phyloP scores from a whole-genome alignment of 768 basidiomycete genomes.

The Trametes gibbosa region DNA sequence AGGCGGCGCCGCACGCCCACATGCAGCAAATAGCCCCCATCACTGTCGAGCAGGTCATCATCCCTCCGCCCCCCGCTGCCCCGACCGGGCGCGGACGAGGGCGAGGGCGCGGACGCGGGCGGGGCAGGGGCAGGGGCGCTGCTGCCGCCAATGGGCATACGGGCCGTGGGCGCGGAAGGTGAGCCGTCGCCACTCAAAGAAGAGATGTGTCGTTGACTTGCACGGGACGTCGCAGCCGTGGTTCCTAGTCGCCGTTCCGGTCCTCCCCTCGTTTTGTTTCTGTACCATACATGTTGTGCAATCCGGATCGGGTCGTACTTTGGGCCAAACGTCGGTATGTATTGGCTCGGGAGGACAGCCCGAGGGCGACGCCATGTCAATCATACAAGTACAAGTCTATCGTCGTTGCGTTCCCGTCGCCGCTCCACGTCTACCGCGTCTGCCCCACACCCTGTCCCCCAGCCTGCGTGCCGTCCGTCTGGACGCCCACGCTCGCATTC shows the following conservation, averaged over 20 bases:
- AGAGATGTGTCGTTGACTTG: not conserved
- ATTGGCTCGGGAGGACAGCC: no score
- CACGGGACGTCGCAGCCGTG: not conserved
- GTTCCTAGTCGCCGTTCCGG: not conserved
- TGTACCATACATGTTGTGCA: not conserved
- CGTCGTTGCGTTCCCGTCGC: not conserved
- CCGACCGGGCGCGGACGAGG: constrained; percentile 3
- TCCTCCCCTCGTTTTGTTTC: not conserved
- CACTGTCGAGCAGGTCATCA: not conserved
- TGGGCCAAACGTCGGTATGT: no score
- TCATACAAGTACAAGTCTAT: not conserved
- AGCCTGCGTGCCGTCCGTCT: not conserved
- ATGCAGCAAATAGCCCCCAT: constrained; percentile 4
- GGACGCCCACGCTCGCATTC: not conserved
- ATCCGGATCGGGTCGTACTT: no score
- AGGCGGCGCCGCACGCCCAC: not conserved
- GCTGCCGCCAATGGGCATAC: constrained; percentile 6
- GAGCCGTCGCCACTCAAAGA: not conserved
- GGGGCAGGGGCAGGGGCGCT: not conserved
- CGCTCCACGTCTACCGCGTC: not conserved
- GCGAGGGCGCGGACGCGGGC: constrained; percentile 4
- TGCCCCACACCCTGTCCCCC: not conserved
- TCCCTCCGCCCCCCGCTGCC: not conserved
- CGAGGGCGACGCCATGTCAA: not conserved
- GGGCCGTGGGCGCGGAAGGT: not conserved